Evolutionary conservation across 164 flowering plant genomes (phyloP).

Genomic region (Macadamia tetraphylla): DNA sequence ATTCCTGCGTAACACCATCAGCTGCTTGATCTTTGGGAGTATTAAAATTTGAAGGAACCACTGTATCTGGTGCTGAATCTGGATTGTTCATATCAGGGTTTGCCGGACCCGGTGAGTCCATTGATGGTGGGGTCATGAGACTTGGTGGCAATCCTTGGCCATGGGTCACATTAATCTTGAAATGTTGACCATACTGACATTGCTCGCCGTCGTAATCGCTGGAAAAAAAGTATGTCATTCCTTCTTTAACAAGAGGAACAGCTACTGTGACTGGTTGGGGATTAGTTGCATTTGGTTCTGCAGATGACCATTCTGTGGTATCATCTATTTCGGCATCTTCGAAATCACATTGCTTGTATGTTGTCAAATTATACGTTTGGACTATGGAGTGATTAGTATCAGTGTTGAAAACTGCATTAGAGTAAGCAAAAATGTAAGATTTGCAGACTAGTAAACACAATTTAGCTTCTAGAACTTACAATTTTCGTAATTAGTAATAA

Average conservation of each 20-base stretch:
- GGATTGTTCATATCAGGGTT: constrained; percentile 29
- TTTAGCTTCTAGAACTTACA: too few species aligned
- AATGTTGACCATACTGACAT: constrained; percentile 70
- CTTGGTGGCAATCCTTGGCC: constrained; percentile 74
- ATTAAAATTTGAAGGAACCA: constrained; percentile 55
- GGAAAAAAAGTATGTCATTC: constrained; percentile 73
- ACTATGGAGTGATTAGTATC: constrained; percentile 80
- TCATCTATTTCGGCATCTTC: constrained; percentile 47
- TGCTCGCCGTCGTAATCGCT: constrained; percentile 88
- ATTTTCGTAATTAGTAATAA: too few species aligned
- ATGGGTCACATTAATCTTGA: constrained; percentile 65
- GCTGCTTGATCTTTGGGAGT: constrained; percentile 37
- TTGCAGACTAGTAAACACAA: too few species aligned
- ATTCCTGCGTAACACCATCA: constrained; percentile 24
- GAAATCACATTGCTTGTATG: constrained; percentile 65
- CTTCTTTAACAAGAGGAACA: constrained; percentile 67
- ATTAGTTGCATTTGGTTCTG: constrained; percentile 48
- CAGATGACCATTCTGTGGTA: constrained; percentile 50
- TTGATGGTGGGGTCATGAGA: constrained; percentile 22
- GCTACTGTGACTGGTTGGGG: constrained; percentile 35
- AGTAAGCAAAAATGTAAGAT: too few species aligned
- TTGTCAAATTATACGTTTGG: constrained; percentile 71
- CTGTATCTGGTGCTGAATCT: constrained; percentile 63
- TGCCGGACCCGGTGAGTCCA: constrained; percentile 42
- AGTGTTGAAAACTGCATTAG: constrained; percentile 79